These are phyloP conservation scores for Durusdinium trenchii DNA, from an alignment of 73 alveolate species.

Conservation along the genomic window DNA sequence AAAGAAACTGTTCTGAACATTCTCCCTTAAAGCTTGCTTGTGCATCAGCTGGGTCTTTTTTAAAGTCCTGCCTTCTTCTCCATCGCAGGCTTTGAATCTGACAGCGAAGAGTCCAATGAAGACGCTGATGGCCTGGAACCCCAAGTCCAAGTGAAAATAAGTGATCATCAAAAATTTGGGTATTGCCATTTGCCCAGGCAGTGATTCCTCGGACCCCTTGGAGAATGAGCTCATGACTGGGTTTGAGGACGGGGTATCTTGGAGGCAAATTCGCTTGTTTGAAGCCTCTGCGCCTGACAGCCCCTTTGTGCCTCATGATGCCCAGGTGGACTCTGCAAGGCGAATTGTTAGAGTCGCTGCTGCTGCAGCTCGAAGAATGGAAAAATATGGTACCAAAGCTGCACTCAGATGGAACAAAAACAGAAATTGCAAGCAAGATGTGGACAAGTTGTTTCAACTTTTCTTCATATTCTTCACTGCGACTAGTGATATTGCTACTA, in stretches of 20 bases:
- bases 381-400: neutral
- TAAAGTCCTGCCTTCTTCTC: neutral
- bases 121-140: neutral
- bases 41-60: neutral
- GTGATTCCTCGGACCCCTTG: neutral
- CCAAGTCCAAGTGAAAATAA: no score
- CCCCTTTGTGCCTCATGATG: no score
- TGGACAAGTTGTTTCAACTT: no score
- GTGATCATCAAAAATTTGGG: no score
- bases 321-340: slow-evolving; percentile 28
- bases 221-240: neutral
- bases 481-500: no score
- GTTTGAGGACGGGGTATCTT: slow-evolving; percentile 16
- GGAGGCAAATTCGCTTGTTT: neutral
- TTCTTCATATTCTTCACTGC: no score
- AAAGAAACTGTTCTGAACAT: no score
- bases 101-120: neutral
- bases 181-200: no score
- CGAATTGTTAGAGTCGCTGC: neutral
- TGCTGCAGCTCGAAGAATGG: neutral
- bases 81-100: neutral
- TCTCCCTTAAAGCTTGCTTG: no score
- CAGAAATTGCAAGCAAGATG: no score
- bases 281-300: no score
- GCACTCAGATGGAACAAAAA: neutral